These are phyloP conservation scores for Orbilia quercus DNA, from an alignment of 2,329 filamentous ascomycete species.

Conservation along the genomic window DNA sequence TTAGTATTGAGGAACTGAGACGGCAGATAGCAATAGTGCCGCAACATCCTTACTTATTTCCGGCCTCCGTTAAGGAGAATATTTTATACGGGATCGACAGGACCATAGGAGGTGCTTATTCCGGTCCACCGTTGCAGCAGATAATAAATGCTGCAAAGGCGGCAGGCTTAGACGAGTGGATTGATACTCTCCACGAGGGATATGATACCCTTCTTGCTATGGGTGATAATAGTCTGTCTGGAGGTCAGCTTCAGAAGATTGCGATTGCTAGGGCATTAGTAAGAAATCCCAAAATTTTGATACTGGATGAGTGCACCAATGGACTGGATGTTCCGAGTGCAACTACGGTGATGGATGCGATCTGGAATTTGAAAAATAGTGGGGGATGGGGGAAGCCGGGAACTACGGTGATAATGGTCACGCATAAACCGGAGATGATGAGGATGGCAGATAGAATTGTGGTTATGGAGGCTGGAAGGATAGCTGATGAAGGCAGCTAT, in stretches of 20 bases:
- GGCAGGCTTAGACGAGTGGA: conserved; percentile 61
- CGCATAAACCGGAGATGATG: conserved; percentile 89
- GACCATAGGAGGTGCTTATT: conserved; percentile 67
- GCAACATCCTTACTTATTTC: conserved; percentile 80
- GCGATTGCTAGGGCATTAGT: conserved; percentile 83
- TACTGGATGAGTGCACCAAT: conserved; percentile 88
- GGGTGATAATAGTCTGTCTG: conserved; percentile 80
- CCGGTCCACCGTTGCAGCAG: conserved; percentile 70
- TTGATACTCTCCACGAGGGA: conserved; percentile 71
- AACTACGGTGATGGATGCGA: conserved; percentile 72
- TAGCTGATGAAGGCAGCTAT: conserved; percentile 76
- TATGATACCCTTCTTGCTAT: conserved; percentile 78
- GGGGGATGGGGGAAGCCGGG: conserved; percentile 47
- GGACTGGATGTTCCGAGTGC: conserved; percentile 79
- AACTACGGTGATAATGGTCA: conserved; percentile 79
- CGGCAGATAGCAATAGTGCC: conserved; percentile 75
- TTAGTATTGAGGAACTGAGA: conserved; percentile 73
- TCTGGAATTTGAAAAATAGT: conserved; percentile 66
- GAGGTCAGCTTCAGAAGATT: conserved; percentile 84
- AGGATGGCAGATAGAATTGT: conserved; percentile 77
- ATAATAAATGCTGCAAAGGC: conserved; percentile 60
- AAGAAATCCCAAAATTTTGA: conserved; percentile 75
- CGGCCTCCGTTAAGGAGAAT: conserved; percentile 79
- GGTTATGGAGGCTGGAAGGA: conserved; percentile 75
- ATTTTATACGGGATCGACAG: conserved; percentile 79